Base-by-base conservation (phyloP, 2,329 filamentous ascomycete species). In the Alternaria arbusti region DNA sequence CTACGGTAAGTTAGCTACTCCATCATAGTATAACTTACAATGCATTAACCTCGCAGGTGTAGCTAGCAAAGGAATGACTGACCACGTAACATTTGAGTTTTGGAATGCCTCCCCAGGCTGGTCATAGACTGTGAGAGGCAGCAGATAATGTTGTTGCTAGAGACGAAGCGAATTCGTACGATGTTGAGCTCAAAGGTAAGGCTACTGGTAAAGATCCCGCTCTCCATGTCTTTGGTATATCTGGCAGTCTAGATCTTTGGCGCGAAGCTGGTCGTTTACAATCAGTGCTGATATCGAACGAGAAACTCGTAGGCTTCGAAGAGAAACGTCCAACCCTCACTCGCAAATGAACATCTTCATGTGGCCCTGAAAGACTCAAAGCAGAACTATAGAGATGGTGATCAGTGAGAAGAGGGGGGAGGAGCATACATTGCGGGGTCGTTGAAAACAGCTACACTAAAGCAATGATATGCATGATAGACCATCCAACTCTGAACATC, bases 231-330 rank as follows among this genome's bases (percentile, higher is more conserved):
- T n/a, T 36, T n/a, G 3, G 2, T n/a, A 36, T 3, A n/a, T 36
- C 4, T 4, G 32, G n/a, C 0, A 5, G 9, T 5, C 32, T 36
- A 9, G 13, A 36, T 36, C 0, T 3, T n/a, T 1, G 1, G 32
- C 32, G 2, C 4, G 8, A n/a, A 32, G 49, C 3, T 11, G 23
- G 15, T 22, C 17, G 49, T 51, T n/a, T 3, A 5, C 17, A 22
- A 36, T 23, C 10, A 51, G 49, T 23, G 49, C 9, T 51, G 4
- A 15, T 36, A 23, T 10, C 6, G 3, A 11, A 10, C 9, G 17
- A 51, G 0, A 3, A 7, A 2, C 5, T 2, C 23, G 3, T 10
- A 17, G 3, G 2, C 2, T 15, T n/a, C 5, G 0, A 6, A n/a
- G 6, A 11, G 26, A 7, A 1, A 22, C 17, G 20, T 13, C 11